A percentile compares a stretch with the other conserved stretches of the same genome.
These are phyloP conservation scores for Corylus heterophylla DNA, from an alignment of 306 rosid genomes.

Conservation along the genomic window DNA sequence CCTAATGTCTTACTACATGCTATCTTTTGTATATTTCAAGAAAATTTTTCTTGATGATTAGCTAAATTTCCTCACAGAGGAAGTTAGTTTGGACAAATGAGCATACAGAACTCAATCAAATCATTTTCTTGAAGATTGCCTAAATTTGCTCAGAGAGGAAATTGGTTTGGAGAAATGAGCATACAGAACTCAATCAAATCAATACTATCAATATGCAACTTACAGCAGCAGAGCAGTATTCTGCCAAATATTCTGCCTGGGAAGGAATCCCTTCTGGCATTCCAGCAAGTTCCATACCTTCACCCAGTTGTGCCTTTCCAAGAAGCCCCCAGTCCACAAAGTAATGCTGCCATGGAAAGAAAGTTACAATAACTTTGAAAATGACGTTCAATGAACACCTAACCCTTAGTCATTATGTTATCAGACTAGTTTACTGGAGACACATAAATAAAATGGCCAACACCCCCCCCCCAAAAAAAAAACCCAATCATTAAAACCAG, in stretches of 20 bases:
- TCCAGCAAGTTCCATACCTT: conserved; percentile 65
- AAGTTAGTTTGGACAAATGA: background rate
- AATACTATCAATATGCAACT: conserved; percentile 30
- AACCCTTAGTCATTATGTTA: background rate
- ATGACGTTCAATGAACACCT: conserved; percentile 11
- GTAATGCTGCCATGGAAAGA: conserved; percentile 58
- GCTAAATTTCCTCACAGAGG: background rate
- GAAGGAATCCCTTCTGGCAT: conserved; percentile 83
- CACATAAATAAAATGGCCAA: conserved; percentile 13
- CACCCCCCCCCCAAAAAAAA: background rate
- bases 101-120: conserved; percentile 1
- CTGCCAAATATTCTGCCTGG: conserved; percentile 75
- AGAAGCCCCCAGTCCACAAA: conserved; percentile 36
- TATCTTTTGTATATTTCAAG: conserved; percentile 9
- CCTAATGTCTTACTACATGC: conserved; percentile 11
- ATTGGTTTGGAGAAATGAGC: conserved; percentile 1
- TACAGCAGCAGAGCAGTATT: conserved; percentile 77
- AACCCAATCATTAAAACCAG: background rate
- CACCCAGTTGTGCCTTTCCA: conserved; percentile 26
- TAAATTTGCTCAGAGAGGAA: background rate
- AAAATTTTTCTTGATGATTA: conserved; percentile 10
- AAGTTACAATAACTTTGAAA: conserved; percentile 11
- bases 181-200: background rate
- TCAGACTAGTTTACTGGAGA: conserved; percentile 5
- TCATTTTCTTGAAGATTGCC: conserved; percentile 15